phyloP scores from a whole-genome alignment of 768 basidiomycete genomes.

The button mushroom (Agaricus bisporus) region DNA sequence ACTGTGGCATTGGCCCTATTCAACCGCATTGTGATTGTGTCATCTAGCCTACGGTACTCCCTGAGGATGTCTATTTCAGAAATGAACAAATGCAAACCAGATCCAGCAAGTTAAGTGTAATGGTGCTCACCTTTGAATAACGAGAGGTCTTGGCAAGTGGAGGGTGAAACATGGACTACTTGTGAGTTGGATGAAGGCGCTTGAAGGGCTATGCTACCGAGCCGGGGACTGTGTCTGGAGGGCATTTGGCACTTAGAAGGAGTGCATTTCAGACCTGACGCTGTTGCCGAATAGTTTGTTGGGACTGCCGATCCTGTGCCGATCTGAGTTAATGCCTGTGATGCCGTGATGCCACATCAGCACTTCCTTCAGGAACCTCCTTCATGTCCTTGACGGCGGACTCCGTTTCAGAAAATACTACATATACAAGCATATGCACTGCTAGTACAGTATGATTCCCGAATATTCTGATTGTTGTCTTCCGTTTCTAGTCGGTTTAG shows the following conservation, averaged over 20 bases:
- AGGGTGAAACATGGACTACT: conserved; percentile 63
- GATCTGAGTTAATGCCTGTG: too few relatives aligned
- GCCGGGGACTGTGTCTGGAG: conserved; percentile 32
- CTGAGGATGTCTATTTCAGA: conserved; percentile 59
- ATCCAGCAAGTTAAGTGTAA: not conserved
- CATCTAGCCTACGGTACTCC: conserved; percentile 79
- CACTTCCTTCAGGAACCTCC: too few relatives aligned
- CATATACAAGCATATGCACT: too few relatives aligned
- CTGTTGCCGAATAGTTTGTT: too few relatives aligned
- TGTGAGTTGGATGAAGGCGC: conserved; percentile 53
- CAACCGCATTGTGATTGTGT: conserved; percentile 72
- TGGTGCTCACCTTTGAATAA: conserved; percentile 63
- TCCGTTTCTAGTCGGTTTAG: too few relatives aligned
- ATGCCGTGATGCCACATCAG: too few relatives aligned
- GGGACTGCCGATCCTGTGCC: too few relatives aligned
- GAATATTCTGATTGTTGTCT: too few relatives aligned
- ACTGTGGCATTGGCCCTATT: conserved; percentile 75
- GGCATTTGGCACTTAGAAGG: conserved; percentile 22
- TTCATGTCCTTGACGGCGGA: too few relatives aligned
- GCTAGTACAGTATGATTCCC: too few relatives aligned
- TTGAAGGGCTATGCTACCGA: conserved; percentile 69
- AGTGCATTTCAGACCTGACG: too few relatives aligned
- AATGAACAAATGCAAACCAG: not conserved
- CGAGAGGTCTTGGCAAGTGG: conserved; percentile 70
- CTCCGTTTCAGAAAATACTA: too few relatives aligned